A percentile compares a stretch with the other conserved stretches of the same genome.
Conservation (phyloP, 495 filamentous ascomycete genomes). For the Thermothielavioides terrestris region DNA sequence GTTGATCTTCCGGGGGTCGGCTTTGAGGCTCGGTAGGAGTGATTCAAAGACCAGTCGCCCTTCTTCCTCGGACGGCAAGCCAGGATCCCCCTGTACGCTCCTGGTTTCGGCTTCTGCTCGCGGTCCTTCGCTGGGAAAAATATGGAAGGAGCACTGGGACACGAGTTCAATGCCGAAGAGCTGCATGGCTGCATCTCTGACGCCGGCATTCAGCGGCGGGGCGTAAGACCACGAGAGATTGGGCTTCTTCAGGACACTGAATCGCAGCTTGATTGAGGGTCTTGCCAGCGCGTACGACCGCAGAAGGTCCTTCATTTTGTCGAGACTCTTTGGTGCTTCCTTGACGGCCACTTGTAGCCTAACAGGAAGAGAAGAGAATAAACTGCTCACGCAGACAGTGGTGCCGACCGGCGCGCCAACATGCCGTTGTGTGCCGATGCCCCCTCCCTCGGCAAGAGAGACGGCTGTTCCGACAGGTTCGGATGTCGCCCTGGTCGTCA, state of each 20-base stretch:
- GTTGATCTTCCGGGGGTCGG: slow-evolving; percentile 47
- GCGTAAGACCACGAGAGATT: slow-evolving; percentile 65
- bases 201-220: slow-evolving; percentile 44
- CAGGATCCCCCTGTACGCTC: background rate
- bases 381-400: slow-evolving; percentile 56
- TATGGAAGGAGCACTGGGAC: slow-evolving; percentile 34
- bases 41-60: slow-evolving; percentile 38
- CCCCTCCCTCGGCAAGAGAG: slow-evolving; percentile 32
- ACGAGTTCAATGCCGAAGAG: slow-evolving; percentile 59
- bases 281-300: slow-evolving; percentile 70
- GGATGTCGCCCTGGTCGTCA: slow-evolving; percentile 64
- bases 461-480: slow-evolving; percentile 53
- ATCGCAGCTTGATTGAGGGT: slow-evolving; percentile 51
- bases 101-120: background rate
- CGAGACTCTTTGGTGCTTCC: slow-evolving; percentile 50
- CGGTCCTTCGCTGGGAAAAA: slow-evolving; percentile 1
- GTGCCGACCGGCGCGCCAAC: slow-evolving; percentile 69
- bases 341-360: slow-evolving; percentile 59
- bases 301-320: slow-evolving; percentile 57
- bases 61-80: background rate
- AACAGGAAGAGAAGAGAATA: slow-evolving; percentile 68
- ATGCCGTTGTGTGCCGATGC: slow-evolving; percentile 32
- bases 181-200: slow-evolving; percentile 61
- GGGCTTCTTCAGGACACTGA: slow-evolving; percentile 59
- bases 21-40: slow-evolving; percentile 48